phyloP scores from a whole-genome alignment of 768 basidiomycete genomes.

The Chiua virens region DNA sequence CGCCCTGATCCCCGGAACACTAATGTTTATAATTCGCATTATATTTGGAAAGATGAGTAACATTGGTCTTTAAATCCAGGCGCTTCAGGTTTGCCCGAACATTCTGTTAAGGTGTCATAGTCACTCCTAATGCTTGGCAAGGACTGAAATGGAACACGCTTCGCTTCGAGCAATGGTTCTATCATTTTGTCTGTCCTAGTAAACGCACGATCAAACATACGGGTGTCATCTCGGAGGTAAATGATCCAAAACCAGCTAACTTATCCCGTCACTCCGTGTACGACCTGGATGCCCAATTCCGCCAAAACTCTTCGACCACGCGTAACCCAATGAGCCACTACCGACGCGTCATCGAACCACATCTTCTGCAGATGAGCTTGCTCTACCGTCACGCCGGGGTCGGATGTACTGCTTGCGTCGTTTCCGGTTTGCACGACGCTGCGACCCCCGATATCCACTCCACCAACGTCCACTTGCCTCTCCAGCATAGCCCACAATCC shows the following conservation, averaged over 20 bases:
- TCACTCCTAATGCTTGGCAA: no score
- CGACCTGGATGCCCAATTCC: constrained; percentile 46
- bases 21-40: no score
- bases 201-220: no score
- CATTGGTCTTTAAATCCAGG: no score
- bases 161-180: no score
- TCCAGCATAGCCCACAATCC: constrained; percentile 38
- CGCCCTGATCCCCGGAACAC: no score
- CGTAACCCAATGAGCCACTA: constrained; percentile 50
- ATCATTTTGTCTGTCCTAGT: no score
- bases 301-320: constrained; percentile 51
- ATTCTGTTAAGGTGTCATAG: no score
- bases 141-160: no score
- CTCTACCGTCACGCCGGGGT: constrained; percentile 2
- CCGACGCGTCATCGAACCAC: constrained; percentile 55
- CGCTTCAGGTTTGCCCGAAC: no score
- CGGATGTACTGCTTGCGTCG: constrained; percentile 12
- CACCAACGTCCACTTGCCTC: background rate
- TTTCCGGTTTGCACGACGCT: constrained; percentile 9
- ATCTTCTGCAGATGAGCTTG: constrained; percentile 15
- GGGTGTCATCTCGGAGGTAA: background rate
- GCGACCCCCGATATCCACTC: background rate
- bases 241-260: no score
- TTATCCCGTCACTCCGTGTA: constrained; percentile 40
- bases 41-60: no score